Base-by-base conservation (phyloP, 257 asterid genomes). In the Plantago ovata region DNA sequence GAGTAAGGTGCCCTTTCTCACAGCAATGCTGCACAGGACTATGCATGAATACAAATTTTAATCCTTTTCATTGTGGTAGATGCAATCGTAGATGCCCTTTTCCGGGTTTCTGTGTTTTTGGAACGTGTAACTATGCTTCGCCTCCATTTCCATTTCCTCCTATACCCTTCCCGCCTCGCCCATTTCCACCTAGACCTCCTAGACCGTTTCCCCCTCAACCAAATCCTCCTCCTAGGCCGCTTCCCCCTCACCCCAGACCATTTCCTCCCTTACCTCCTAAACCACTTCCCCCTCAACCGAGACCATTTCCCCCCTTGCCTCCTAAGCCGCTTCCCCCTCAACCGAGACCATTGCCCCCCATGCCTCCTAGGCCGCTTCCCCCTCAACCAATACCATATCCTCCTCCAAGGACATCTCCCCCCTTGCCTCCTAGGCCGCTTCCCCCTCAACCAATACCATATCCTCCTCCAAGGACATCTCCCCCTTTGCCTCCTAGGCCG, bases 11-110 rank as follows among this genome's bases (percentile, higher is more conserved):
- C 50, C 92, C 70, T 1, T 84, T 87, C 64, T 71, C 77, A 7
- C 48, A 83, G 75, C 89, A 80, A 53, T 87, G 96, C 44, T 87
- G 96, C 20, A 44, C 73, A 18, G 87, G 96, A 2, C 5, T 67
- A 7, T 84, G 95, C 38, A 49, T 67, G 2, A 58, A 87, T 38
- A 71, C 70, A 8, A 78, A 70, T n/a, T 33, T 55, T 19, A 76
- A 74, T 72, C 94, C 85, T 42, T 68, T 68, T 43, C 69, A 87
- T 62, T 84, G 95, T 60, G 95, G 95, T 8, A 58, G 64, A 16
- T 87, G 94, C 61, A 77, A 22, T 0, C 59, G 67, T 57, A 51
- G 68, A 49, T 87, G 95, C n/a, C 68, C 60, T 10, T 78, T 61
- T 41, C 78, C 73, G 0, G 68, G 54, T 32, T 52, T 64, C 44